phyloP scores from a whole-genome alignment of 768 basidiomycete genomes.

The Suillus bovinus region DNA sequence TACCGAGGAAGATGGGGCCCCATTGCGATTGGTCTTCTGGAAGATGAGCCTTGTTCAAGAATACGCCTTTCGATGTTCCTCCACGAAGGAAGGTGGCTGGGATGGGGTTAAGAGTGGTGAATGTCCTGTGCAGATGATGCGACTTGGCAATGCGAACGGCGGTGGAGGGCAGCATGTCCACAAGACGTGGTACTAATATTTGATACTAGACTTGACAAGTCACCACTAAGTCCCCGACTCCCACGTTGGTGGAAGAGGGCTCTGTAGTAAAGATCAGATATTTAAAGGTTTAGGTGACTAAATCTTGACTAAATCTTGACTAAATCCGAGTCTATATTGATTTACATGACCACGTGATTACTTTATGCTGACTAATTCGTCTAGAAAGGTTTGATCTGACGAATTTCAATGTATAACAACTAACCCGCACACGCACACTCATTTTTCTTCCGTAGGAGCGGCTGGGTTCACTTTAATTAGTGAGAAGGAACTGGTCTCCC shows the following conservation, averaged over 20 bases:
- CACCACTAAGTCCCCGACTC: no score
- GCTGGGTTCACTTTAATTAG: conserved; percentile 10
- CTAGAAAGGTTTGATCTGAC: not conserved
- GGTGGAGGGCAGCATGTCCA: not conserved
- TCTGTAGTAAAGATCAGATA: no score
- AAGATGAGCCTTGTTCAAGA: conserved; percentile 53
- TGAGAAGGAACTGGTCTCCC: conserved; percentile 19
- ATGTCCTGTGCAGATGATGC: not conserved
- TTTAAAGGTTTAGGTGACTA: no score
- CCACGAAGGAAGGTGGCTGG: conserved; percentile 57
- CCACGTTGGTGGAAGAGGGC: no score
- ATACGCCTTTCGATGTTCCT: conserved; percentile 79
- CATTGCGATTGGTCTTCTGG: conserved; percentile 53
- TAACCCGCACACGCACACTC: conserved; percentile 6
- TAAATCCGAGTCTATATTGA: no score
- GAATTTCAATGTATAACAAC: not conserved
- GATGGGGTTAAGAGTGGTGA: conserved; percentile 9
- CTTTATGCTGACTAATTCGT: conserved; percentile 1
- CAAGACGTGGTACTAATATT: not conserved
- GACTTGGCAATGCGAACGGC: not conserved
- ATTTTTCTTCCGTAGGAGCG: conserved; percentile 8
- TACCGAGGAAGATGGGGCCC: conserved; percentile 62
- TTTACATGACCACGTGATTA: not conserved
- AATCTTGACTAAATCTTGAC: no score
- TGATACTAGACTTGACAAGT: no score